Evolutionary conservation across 176 grass and related monocot species (phyloP), one percentile per base, ranked within the genome.

Genomic region (Musa itinerans): DNA sequence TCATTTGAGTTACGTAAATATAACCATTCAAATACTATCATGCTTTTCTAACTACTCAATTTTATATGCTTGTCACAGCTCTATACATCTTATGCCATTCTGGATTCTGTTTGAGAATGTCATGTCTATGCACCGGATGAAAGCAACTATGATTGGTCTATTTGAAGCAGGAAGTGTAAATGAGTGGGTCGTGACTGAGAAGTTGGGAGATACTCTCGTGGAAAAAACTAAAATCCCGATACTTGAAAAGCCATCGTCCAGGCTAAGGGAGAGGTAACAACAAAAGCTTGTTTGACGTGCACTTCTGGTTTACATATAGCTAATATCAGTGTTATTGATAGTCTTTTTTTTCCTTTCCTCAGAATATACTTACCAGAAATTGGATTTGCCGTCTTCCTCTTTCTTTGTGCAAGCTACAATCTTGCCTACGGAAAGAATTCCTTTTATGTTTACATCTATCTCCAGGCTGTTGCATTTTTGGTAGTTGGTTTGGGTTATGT

Each of bases 61-160:
- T 61, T 63, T 17, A 22, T 63, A 50, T 63, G 55, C 56, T 59
- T 25, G 76, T 63, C 54, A 43, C 86, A 97, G 90, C 24, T 93
- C 79, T 59, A 74, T 98, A 58, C 82, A 91, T 77, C 92, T 85
- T 82, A 89, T 98, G 73, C 95, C 95, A 71, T 87, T 93, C 76
- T 98, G 95, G 95, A 89, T 99, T 74, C 79, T 99, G 72, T 99
- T 91, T 78, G 90, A 99, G 80, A 99, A 99, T 74, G 95, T 99
- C 0, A 99, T 99, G 95, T 93, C 95, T 1, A 91, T 94, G 84
- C 95, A 99, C 81, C 88, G 95, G 69, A 89, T 86, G 19, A 94
- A 91, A 84, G 90, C 95, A 0, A 84, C 85, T 6, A 74, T 94
- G n/a, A 86, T 99, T 10, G 95, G 95, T 81, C 86, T 99, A 52